Evolutionary conservation across 1,139 yeast genomes (phyloP).

Genomic region (Kurtzmaniella quercitrusa): DNA sequence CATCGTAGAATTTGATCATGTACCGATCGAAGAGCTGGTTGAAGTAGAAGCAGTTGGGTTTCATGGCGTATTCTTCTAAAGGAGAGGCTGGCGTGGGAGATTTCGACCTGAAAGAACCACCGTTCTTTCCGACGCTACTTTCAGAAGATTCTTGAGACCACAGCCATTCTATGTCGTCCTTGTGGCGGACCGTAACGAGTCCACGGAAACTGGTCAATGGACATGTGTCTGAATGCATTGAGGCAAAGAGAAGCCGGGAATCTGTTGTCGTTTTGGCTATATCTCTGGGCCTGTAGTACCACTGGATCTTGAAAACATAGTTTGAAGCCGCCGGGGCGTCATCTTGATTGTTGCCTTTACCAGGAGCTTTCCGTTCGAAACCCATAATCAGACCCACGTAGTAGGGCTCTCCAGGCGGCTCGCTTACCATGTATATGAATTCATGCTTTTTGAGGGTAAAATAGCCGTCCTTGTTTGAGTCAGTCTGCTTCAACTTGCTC

Average conservation of each 20-base stretch:
- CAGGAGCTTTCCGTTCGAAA: constrained; percentile 42
- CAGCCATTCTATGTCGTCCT: constrained; percentile 51
- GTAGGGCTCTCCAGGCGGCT: constrained; percentile 95
- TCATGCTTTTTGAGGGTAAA: constrained; percentile 41
- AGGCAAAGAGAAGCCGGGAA: constrained; percentile 73
- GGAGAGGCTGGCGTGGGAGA: constrained; percentile 15
- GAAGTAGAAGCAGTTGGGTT: constrained; percentile 76
- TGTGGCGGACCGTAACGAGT: constrained; percentile 62
- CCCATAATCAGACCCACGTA: constrained; percentile 85
- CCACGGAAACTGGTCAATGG: constrained; percentile 80
- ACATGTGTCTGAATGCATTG: constrained; percentile 84
- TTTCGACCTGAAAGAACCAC: constrained; percentile 12
- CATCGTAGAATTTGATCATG: constrained; percentile 79
- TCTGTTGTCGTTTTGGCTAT: constrained; percentile 65
- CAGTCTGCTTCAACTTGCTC: not conserved
- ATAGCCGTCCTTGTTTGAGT: not conserved
- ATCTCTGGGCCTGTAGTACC: constrained; percentile 91
- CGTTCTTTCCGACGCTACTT: not conserved
- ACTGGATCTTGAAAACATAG: constrained; percentile 68
- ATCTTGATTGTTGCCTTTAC: constrained; percentile 5
- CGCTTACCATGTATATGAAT: constrained; percentile 79
- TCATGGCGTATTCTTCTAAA: constrained; percentile 47
- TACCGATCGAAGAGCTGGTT: constrained; percentile 84
- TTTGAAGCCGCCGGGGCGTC: constrained; percentile 34
- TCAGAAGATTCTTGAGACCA: not conserved